Base-by-base conservation (phyloP, 106 monocot species). In the Hemerocallis citrina region DNA sequence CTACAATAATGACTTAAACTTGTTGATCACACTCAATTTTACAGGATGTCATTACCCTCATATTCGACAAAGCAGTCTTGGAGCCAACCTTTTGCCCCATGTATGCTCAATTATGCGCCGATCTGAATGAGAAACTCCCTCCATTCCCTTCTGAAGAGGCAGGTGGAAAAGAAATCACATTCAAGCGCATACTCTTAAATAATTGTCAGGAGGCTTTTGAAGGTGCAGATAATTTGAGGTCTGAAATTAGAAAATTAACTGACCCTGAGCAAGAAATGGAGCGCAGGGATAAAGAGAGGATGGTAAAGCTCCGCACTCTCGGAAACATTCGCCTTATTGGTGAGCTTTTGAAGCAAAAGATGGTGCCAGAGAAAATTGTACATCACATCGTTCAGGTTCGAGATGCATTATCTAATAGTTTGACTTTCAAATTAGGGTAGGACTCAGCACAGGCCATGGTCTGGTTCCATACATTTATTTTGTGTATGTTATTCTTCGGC, bases 171-270 rank as follows among this genome's bases (percentile, higher is more conserved):
- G 78, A 81, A 29, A 84, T 88, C 15, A 84, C 88, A 19, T 92
- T 92, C 68, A 92, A 92, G 73, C 72, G 87, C 2, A 65, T 84
- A 5, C 81, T 92, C 20, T 62, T 92, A 37, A 81, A 92, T 72
- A 88, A 75, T 71, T 92, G 92, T 62, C 92, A 92, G 35, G 92
- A 92, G 51, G 92, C 87, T 30, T 92, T 92, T 78, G 92, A 92
- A 74, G 84, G 88, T 40, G 33, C 87, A 15, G 87, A 63, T 36
- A 67, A 57, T 33, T 57, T 88, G 16, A 69, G 82, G 50, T 51
- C 72, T 40, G 87, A 83, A 54, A 68, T 83, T 34, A 66, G 74
- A 60, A 76, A 83, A 39, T 24, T 88, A 66, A 74, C 67, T 41
- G 55, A 61, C 6, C 76, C 76, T 0, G 83, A 88, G 16, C 76